A percentile compares a stretch with the other conserved stretches of the same genome.
Evolutionary conservation across 2,329 filamentous ascomycete species (phyloP).

Genomic region (Neurospora sp.): DNA sequence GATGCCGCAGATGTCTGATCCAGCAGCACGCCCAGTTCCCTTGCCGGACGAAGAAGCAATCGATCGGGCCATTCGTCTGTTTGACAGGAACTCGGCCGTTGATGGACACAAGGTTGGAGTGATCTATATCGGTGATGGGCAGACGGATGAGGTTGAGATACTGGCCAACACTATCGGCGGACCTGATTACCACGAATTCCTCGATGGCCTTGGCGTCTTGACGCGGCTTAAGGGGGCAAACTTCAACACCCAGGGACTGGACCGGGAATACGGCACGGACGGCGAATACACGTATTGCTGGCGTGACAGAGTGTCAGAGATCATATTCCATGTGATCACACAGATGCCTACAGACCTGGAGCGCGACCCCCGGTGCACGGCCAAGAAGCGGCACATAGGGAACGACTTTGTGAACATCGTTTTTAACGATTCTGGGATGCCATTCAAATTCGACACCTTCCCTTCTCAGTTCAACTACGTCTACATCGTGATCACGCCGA

Average conservation of each 20-base stretch:
- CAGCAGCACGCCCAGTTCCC: conserved; percentile 57
- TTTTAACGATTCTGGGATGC: conserved; percentile 89
- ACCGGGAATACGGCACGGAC: conserved; percentile 66
- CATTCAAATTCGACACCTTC: conserved; percentile 85
- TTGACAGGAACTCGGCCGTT: conserved; percentile 81
- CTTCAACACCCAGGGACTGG: conserved; percentile 89
- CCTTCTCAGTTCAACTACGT: conserved; percentile 94
- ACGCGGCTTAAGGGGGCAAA: conserved; percentile 71
- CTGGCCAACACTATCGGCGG: conserved; percentile 80
- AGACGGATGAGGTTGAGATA: conserved; percentile 74
- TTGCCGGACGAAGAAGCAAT: conserved; percentile 62
- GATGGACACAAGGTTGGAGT: conserved; percentile 95
- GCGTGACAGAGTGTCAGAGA: conserved; percentile 89
- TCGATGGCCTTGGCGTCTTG: conserved; percentile 71
- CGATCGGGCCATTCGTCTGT: conserved; percentile 63
- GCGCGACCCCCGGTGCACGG: conserved; percentile 62
- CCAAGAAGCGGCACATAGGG: conserved; percentile 91
- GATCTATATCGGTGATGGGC: conserved; percentile 82
- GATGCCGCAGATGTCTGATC: conserved; percentile 45
- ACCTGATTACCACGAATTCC: conserved; percentile 76
- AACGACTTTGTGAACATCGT: conserved; percentile 98
- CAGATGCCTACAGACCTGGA: conserved; percentile 91
- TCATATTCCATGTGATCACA: conserved; percentile 91
- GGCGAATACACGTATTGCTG: conserved; percentile 87
- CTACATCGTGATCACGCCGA: conserved; percentile 89